Evolutionary conservation across 495 filamentous ascomycete genomes (phyloP), one percentile per base, ranked within the genome.

Genomic region (Penicillium desertorum): DNA sequence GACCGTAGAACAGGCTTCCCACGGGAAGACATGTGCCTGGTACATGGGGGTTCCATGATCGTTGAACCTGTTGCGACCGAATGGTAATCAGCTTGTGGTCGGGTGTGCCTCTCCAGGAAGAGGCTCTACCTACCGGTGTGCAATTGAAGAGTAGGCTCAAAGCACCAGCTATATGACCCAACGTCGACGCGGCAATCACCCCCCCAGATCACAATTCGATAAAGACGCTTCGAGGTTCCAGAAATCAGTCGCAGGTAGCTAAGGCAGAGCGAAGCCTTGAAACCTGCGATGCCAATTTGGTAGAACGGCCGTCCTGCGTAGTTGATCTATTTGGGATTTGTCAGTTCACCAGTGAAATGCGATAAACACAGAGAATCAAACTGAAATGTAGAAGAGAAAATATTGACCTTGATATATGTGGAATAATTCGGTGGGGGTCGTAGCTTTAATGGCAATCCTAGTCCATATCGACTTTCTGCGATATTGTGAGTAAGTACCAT

Each of bases 251-350:
- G 77, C 9, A 84, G 70, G 56, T 84, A 85, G 36, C 76, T 79
- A 47, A 83, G 71, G 37, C 83, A 78, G n/a, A 84, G 71, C 1
- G 82, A 79, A 9, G 83, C 76, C 63, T 85, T 85, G 73, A 85
- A 84, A 27, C 79, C 79, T 36, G 75, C 76, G 60, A 84, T 82
- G 27, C 82, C 82, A 19, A 83, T 45, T 61, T 82, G 80, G 60
- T 85, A 85, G 45, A 85, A 81, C 2, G 82, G 82, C 7, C 82
- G 78, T 23, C 80, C 82, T 22, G 77, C 78, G 61, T 78, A 84
- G 59, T 85, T 85, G 57, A 79, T 58, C 71, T 69, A 16, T 16
- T 34, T n/a, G 6, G 6, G 1, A 0, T 22, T 16, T 8, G 22
- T 46, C 25, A 52, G 36, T n/a, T 9, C 19, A 3, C 7, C 2